Evolutionary conservation across 495 filamentous ascomycete genomes (phyloP), one percentile per base, ranked within the genome.

Genomic region (Aspergillus incahuasiensis): DNA sequence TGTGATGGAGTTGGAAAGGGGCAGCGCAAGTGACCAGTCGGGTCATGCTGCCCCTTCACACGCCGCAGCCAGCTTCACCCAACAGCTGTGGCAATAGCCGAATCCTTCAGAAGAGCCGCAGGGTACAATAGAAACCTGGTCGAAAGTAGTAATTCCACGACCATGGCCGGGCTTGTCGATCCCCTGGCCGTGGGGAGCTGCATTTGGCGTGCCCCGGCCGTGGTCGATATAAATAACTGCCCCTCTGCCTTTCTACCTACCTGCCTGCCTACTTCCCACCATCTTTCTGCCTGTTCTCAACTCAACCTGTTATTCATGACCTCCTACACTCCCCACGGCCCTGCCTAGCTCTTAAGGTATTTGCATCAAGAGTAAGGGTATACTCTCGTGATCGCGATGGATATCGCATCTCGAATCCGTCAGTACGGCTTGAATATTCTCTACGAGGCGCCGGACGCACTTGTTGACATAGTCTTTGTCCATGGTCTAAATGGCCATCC

Each of bases 401-500:
- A 60, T 22, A 58, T 65, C 35, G 60, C 55, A 22, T 52, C 64
- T 54, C 71, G 78, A 47, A 80, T 89, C 64, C 82, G 79, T 64
- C 81, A 82, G 21, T 87, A 81, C 69, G 88, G 88, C 70, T 71
- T 89, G 62, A 84, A 84, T 16, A 78, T 86, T 59, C 79, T 91
- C 49, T 89, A 86, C 65, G 58, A 69, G 43, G 82, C 85, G 38
- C 80, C 60, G 46, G 62, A 62, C 45, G 67, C 71, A 28, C 66
- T 66, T 6, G 70, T 75, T 8, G 73, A 75, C 62, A 83, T 91
- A 34, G 84, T 91, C 11, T 81, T 91, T 44, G 88, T 95, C 39
- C 90, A 95, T 65, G 90, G 90, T 48, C 75, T 95, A 25, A 92
- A 92, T 61, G 90, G 90, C 19, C 78, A 89, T 51, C 88, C 89